Evolutionary conservation across 345 rosid genomes (phyloP).

Genomic region (Citrus sinensis): DNA sequence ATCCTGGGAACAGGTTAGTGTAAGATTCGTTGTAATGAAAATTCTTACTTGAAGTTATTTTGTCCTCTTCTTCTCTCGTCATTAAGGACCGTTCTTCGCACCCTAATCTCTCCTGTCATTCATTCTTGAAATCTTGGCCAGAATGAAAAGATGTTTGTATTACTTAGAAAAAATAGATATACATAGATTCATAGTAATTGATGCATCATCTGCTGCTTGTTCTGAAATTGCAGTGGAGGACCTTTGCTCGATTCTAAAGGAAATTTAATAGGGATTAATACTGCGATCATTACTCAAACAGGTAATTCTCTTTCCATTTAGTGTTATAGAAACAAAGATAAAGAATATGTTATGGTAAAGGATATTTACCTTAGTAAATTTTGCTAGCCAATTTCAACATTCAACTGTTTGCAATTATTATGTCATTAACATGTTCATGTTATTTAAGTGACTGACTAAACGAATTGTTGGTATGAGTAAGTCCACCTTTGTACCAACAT

Average conservation of each 20-base stretch:
- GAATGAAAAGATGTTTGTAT: neutral
- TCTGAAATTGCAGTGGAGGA: conserved; percentile 67
- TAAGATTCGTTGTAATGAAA: neutral
- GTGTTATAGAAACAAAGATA: neutral
- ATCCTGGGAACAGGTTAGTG: conserved; percentile 90
- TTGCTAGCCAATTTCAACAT: neutral
- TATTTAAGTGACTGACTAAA: neutral
- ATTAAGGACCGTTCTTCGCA: neutral
- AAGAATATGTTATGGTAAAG: neutral
- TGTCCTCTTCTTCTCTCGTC: neutral
- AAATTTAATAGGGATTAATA: conserved; percentile 84
- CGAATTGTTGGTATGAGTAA: neutral
- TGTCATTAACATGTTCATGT: neutral
- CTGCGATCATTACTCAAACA: conserved; percentile 90
- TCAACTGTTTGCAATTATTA: neutral
- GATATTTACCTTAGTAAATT: neutral
- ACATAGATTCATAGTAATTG: neutral
- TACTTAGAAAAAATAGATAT: too few relatives aligned
- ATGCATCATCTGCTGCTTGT: neutral
- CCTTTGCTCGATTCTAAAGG: conserved; percentile 93
- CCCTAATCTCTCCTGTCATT: neutral
- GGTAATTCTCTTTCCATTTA: conserved; percentile 35
- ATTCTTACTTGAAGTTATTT: neutral
- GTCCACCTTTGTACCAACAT: neutral
- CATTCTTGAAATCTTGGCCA: neutral